Evolutionary conservation across 2,329 filamentous ascomycete genomes (phyloP), one percentile per base, ranked within the genome.

Genomic region (Cryphonectria radicalis): DNA sequence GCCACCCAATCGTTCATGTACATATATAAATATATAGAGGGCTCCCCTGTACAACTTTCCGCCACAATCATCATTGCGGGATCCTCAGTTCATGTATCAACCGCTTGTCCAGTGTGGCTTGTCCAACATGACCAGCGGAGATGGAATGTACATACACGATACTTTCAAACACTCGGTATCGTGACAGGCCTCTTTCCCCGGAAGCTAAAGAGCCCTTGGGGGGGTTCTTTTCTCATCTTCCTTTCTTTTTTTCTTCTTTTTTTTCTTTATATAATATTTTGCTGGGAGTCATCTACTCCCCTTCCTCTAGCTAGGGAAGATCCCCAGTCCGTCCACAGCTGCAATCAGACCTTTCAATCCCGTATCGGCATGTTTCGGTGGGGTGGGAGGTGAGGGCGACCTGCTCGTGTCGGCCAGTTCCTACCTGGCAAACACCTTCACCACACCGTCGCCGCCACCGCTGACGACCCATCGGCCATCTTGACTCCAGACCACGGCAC

Each of bases 391-490:
- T 6, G 65, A 28, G 17, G 71, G 60, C 22, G 70, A 72, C 22
- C 42, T 22, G 46, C 17, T 25, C 37, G 22, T 25, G 50, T 60
- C 50, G 22, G 40, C 66, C 68, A 70, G 70, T 25, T 59, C 53
- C 77, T 80, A 90, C 71, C 89, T 84, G 70, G 89, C 87, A 84
- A 91, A 98, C 70, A 98, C 95, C 85, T 98, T 98, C 73, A 98
- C 95, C 50, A 97, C 92, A 8, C 96, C 96, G 80, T 99, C 96
- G 17, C 96, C 96, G 57, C 96, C 96, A 53, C 92, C 95, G 77
- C 94, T 97, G 70, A 98, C 93, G 53, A 99, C 95, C 88, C 96
- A 96, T 75, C 94, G 89, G 46, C 95, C 95, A 79, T 99, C 96
- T 77, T 94, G 92, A 79, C 94, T 97, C 96, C 96, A 99, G 25